A percentile compares a stretch with the other conserved stretches of the same genome.
Conservation (phyloP, 805 yeast species). For the Metschnikowia amazonensis region DNA sequence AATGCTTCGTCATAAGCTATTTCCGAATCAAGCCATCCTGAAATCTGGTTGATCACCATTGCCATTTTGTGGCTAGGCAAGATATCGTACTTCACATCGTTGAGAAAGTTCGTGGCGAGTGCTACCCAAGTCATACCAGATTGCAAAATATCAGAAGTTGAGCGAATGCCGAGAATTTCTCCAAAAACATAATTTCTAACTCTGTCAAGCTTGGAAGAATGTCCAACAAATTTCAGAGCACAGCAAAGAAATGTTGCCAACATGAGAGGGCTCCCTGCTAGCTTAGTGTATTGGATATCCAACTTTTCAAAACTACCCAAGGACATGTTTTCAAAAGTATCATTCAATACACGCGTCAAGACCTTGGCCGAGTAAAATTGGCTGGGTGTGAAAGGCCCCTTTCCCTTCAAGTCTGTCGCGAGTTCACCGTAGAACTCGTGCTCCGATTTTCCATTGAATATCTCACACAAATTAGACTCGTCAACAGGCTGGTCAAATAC, state of each 20-base stretch:
- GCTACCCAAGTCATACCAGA: conserved; percentile 47
- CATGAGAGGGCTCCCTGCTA: conserved; percentile 30
- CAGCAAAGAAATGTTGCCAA: conserved; percentile 29
- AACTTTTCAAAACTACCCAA: conserved; percentile 23
- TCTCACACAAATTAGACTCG: not conserved
- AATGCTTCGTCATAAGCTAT: conserved; percentile 57
- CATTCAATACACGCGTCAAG: conserved; percentile 26
- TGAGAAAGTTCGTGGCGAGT: conserved; percentile 42
- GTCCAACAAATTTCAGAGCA: conserved; percentile 33
- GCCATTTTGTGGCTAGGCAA: conserved; percentile 62
- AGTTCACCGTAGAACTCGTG: not conserved
- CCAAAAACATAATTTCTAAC: conserved; percentile 60
- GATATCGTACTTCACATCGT: conserved; percentile 36
- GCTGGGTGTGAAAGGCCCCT: conserved; percentile 10
- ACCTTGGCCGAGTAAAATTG: conserved; percentile 21
- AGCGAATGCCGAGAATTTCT: conserved; percentile 55
- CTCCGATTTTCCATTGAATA: conserved; percentile 6
- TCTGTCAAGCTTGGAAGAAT: conserved; percentile 42
- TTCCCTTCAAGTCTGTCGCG: conserved; percentile 10
- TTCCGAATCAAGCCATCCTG: conserved; percentile 60
- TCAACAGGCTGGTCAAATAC: not conserved
- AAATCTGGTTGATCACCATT: conserved; percentile 54
- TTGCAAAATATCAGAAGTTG: conserved; percentile 35
- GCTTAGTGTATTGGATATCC: conserved; percentile 30
- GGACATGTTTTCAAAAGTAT: conserved; percentile 25